These are phyloP conservation scores for Herpomyces periplanetae DNA, from an alignment of 2,329 filamentous ascomycete genomes.

Conservation along the genomic window DNA sequence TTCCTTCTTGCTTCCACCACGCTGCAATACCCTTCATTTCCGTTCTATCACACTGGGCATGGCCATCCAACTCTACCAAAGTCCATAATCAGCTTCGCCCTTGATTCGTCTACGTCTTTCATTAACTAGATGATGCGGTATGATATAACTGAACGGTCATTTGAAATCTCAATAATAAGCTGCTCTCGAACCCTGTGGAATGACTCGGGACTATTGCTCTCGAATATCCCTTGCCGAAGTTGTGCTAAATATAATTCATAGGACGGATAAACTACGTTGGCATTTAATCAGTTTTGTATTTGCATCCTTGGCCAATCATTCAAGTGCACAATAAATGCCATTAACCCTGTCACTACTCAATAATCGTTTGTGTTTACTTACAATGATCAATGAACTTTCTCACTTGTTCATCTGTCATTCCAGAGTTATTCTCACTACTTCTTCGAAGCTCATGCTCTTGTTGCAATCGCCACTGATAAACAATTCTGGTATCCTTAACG, in stretches of 20 bases:
- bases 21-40: too few species aligned
- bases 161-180: too few species aligned
- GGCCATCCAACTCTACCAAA: too few species aligned
- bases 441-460: conserved; percentile 34
- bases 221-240: conserved; percentile 17
- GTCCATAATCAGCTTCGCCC: too few species aligned
- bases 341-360: conserved; percentile 1
- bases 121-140: too few species aligned
- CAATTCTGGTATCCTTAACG: conserved; percentile 27
- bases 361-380: conserved; percentile 6
- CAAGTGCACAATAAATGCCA: not conserved
- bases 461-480: conserved; percentile 48
- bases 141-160: too few species aligned
- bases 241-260: conserved; percentile 26
- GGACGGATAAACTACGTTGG: conserved; percentile 20
- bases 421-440: conserved; percentile 21
- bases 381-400: conserved; percentile 28
- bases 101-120: too few species aligned
- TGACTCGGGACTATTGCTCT: too few species aligned
- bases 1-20: too few species aligned
- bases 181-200: too few species aligned
- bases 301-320: not conserved
- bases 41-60: too few species aligned
- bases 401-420: conserved; percentile 51
- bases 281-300: not conserved